A percentile compares a stretch with the other conserved stretches of the same genome.
These are phyloP conservation scores for Clavispora phyllophila DNA, from an alignment of 805 yeast species.

Conservation along the genomic window DNA sequence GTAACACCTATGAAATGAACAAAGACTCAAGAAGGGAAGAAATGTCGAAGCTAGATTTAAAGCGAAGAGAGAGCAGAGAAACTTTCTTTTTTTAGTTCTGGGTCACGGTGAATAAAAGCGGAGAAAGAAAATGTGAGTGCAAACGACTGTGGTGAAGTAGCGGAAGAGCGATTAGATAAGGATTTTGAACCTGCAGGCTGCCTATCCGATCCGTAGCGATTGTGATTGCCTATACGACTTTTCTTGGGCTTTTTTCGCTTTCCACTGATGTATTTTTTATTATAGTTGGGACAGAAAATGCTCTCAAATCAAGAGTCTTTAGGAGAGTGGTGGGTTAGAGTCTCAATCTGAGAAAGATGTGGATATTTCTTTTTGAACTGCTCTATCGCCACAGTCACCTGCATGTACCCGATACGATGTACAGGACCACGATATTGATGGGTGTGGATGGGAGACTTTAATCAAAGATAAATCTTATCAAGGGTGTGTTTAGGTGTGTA, in stretches of 20 bases:
- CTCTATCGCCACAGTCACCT: neutral
- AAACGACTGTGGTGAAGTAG: neutral
- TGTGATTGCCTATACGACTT: neutral
- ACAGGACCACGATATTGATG: neutral
- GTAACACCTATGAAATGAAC: neutral
- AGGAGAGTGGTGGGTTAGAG: no score
- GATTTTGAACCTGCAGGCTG: neutral
- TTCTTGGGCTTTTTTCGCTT: neutral
- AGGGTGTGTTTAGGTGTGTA: no score
- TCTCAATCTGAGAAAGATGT: no score
- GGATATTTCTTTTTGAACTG: neutral
- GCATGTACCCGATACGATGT: neutral
- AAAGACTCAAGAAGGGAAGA: neutral
- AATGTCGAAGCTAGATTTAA: neutral
- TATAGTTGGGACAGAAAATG: no score
- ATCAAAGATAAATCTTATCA: no score
- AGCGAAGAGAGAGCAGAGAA: neutral
- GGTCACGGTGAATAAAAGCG: neutral
- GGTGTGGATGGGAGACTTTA: neutral
- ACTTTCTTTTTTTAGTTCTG: neutral
- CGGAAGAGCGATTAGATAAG: conserved; percentile 1
- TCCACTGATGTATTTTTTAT: neutral
- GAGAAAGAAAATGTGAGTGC: neutral
- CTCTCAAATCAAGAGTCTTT: no score
- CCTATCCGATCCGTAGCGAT: neutral